phyloP scores from a whole-genome alignment of 257 asterid genomes.

The Misopates orontium region DNA sequence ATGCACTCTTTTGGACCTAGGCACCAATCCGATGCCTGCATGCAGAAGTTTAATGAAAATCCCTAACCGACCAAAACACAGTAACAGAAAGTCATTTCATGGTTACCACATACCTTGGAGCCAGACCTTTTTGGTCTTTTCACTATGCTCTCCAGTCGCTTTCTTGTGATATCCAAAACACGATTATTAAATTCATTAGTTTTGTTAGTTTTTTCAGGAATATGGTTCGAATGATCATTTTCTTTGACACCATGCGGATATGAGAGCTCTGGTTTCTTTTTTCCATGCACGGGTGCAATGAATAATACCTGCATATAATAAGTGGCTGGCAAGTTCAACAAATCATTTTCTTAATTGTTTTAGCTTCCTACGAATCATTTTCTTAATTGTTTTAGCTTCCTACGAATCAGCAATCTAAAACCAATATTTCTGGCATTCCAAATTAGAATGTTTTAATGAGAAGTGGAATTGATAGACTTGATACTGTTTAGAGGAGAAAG shows the following conservation, averaged over 20 bases:
- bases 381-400: too few relatives aligned
- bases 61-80: constrained; percentile 18
- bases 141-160: constrained; percentile 65
- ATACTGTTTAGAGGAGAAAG: too few relatives aligned
- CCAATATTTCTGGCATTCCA: too few relatives aligned
- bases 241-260: constrained; percentile 38
- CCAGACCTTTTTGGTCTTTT: constrained; percentile 70
- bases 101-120: constrained; percentile 63
- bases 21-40: constrained; percentile 71
- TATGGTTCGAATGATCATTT: constrained; percentile 35
- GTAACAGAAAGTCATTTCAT: constrained; percentile 23
- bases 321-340: neutral
- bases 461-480: too few relatives aligned
- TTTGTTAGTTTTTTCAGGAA: constrained; percentile 43
- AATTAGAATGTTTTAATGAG: too few relatives aligned
- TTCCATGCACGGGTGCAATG: constrained; percentile 76
- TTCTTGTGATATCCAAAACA: constrained; percentile 49
- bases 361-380: too few relatives aligned
- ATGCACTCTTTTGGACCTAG: constrained; percentile 83
- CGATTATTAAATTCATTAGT: constrained; percentile 36
- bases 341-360: too few relatives aligned
- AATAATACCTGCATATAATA: constrained; percentile 63
- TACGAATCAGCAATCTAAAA: too few relatives aligned
- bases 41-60: constrained; percentile 24
- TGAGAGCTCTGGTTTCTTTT: constrained; percentile 58